Evolutionary conservation across 768 basidiomycete genomes (phyloP), one percentile per base, ranked within the genome.

Genomic region (Daedalea quercina): DNA sequence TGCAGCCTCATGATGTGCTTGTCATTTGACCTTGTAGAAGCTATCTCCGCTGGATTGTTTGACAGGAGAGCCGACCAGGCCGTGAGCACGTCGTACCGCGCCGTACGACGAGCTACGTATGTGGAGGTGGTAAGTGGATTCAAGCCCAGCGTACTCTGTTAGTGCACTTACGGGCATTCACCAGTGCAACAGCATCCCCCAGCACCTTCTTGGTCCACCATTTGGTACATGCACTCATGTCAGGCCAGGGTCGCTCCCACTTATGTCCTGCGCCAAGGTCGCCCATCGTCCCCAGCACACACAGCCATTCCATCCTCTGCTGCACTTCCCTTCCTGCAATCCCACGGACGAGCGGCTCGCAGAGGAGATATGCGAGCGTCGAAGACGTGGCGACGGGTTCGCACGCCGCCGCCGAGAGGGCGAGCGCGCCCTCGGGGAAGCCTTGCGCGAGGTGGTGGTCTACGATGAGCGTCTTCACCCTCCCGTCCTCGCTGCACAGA

Each of bases 391-490:
- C 72, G 31, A 78, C 70, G 0, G 76, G 76, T 19, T 60, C 53
- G 12, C 69, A 64, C 20, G 65, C 61, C 47, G 73, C 75, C 0
- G 76, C 75, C 0, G 71, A 71, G 8, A 76, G 57, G 3, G 62
- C 70, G 12, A 55, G 20, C 2, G 71, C 61, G 23, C 60, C 64
- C 1, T 66, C 63, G 0, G 75, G 74, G 55, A 71, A 76, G 54
- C 69, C 65, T 19, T 63, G 63, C 17, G 69, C 73, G 60, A 69
- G 65, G 59, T 78, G 76, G 60, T 78, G 76, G 61, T 78, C 76
- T n/a, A 78, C 61, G 34, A 78, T 63, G 26, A 78, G 67, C 26
- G 65, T 64, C 48, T 54, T 52, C 19, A 60, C 62, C 2, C 35
- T 48, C 22, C 33, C 51, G 22, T 42, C 56, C 25, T 25, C 51